A percentile compares a stretch with the other conserved stretches of the same genome.
Conservation (phyloP, 2,329 filamentous ascomycete species). For the Fusarium hostae region DNA sequence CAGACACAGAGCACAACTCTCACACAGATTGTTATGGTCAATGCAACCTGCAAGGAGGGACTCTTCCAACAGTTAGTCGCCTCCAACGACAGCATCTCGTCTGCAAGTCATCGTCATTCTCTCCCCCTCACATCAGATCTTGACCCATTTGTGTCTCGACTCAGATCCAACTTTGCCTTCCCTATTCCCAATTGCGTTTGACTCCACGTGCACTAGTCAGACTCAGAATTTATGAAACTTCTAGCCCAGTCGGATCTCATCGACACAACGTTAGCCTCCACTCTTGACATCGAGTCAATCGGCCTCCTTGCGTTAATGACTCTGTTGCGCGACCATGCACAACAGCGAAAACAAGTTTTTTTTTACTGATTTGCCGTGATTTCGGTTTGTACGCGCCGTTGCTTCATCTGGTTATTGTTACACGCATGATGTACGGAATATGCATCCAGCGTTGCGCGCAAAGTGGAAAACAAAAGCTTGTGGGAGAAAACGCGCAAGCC, state of each 20-base stretch:
- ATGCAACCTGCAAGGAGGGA: constrained; percentile 10
- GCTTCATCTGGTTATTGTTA: constrained; percentile 12
- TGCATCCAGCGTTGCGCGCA: background rate
- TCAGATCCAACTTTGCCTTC: constrained; percentile 22
- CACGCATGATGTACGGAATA: constrained; percentile 10
- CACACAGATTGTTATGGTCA: background rate
- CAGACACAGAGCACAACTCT: background rate
- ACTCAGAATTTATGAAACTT: constrained; percentile 31
- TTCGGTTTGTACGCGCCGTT: background rate
- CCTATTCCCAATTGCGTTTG: constrained; percentile 18
- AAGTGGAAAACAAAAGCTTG: background rate
- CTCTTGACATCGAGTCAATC: background rate
- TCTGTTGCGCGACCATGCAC: constrained; percentile 17
- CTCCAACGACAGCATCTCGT: background rate
- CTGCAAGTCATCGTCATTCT: constrained; percentile 27
- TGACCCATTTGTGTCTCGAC: constrained; percentile 24
- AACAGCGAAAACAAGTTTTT: constrained; percentile 16
- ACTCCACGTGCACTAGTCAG: constrained; percentile 39
- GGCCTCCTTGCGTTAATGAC: constrained; percentile 24
- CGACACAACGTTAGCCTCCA: constrained; percentile 7
- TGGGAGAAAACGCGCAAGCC: background rate
- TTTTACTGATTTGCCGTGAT: background rate
- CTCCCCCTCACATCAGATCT: constrained; percentile 32
- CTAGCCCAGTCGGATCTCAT: constrained; percentile 25
- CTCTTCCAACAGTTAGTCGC: background rate